Evolutionary conservation across 345 rosid genomes (phyloP), one percentile per base, ranked within the genome.

Genomic region (Mercurialis annua): DNA sequence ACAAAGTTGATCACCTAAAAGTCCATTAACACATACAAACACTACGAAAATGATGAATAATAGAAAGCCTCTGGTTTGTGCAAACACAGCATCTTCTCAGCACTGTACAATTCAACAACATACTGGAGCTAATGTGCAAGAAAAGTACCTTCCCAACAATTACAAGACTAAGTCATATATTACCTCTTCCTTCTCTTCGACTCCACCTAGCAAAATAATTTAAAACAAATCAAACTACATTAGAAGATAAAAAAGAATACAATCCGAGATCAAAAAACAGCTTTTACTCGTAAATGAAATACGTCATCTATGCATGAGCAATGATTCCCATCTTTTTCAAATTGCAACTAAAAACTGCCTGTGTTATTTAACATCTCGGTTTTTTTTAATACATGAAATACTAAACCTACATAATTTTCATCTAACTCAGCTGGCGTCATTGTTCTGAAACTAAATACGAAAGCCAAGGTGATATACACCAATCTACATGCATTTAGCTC

Each of bases 111-210:
- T 72, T 77, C 70, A 65, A 65, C 70, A 68, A 55, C 59, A 67
- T 55, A 49, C 62, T 40, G 33, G 68, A 67, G 64, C 68, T 59
- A 70, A 67, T 59, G 76, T 40, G 76, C 76, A 62, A 69, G 69
- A 75, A 72, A 69, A 66, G 71, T 71, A 77, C 71, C 73, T 59
- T 77, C 75, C 70, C 42, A 1, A n/a, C n/a, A n/a, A n/a, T 46
- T 48, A 29, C 1, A 47, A 65, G 53, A 47, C 30, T 11, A 16
- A n/a, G 1, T 58, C 42, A 15, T 59, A 52, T 6, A 70, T 86
- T 79, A 84, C 74, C 87, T 82, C 78, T 86, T 88, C 46, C 89
- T 76, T 33, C 94, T 89, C 73, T 88, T 88, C 0, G 89, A 36
- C 77, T 88, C 94, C 76, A 86, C 89, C 94, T 88, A 71, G 40